A percentile compares a stretch with the other conserved stretches of the same genome.
These are phyloP conservation scores for Pterulicium gracile DNA, from an alignment of 1,284 basidiomycete genomes.

Conservation along the genomic window DNA sequence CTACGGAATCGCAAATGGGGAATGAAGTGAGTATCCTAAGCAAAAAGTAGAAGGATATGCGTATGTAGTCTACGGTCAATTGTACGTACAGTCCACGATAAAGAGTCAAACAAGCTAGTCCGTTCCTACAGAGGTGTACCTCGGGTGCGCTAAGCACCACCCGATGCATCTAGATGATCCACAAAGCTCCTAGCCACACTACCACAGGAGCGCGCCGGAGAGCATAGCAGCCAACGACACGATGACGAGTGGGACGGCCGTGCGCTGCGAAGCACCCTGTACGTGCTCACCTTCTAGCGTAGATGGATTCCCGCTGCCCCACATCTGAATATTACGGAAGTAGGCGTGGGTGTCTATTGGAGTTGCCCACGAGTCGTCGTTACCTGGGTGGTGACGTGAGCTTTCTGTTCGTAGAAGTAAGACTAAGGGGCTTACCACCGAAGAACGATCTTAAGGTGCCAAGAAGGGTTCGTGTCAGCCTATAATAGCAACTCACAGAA, in stretches of 20 bases:
- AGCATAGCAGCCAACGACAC: background rate
- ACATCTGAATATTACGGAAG: slow-evolving; percentile 56
- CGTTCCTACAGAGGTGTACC: too few species aligned
- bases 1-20: too few species aligned
- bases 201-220: too few species aligned
- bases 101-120: too few species aligned
- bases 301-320: slow-evolving; percentile 34
- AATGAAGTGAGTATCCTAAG: too few species aligned
- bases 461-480: slow-evolving; percentile 5
- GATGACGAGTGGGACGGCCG: background rate
- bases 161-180: too few species aligned
- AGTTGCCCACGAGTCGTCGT: slow-evolving; percentile 55
- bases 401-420: too few species aligned
- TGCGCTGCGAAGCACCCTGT: slow-evolving; percentile 14
- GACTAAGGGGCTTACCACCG: slow-evolving; percentile 42
- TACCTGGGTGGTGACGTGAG: slow-evolving; percentile 35
- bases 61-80: too few species aligned
- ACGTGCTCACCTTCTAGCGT: slow-evolving; percentile 30
- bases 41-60: too few species aligned
- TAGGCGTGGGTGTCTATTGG: slow-evolving; percentile 51
- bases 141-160: too few species aligned
- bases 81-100: too few species aligned
- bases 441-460: slow-evolving; percentile 49
- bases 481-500: background rate
- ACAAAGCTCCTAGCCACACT: too few species aligned